A percentile compares a stretch with the other conserved stretches of the same genome.
Evolutionary conservation across 257 asterid genomes (phyloP).

Genomic region (Osmanthus fragrans): DNA sequence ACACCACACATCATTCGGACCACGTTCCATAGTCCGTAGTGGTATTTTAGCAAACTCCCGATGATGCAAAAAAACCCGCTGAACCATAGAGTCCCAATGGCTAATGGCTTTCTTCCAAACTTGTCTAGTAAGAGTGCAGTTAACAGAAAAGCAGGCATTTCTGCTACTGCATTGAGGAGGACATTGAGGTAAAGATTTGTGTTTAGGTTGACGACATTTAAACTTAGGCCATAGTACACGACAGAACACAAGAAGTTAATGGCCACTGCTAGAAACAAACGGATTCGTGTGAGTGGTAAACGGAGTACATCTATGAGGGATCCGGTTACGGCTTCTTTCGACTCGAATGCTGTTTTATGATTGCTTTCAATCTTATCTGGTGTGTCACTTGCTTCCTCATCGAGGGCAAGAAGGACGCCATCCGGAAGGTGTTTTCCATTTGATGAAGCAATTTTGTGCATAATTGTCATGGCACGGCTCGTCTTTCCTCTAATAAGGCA

Average conservation of each 20-base stretch:
- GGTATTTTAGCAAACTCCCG: conserved; percentile 45
- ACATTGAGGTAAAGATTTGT: conserved; percentile 80
- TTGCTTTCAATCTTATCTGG: background rate
- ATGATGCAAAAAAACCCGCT: conserved; percentile 61
- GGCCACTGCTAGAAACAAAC: conserved; percentile 61
- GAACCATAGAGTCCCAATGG: conserved; percentile 73
- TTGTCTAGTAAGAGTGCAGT: conserved; percentile 62
- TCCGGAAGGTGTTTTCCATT: conserved; percentile 56
- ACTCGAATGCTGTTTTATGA: conserved; percentile 12
- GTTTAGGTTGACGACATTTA: conserved; percentile 80
- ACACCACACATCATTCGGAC: conserved; percentile 55
- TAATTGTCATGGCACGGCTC: conserved; percentile 48
- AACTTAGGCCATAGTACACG: conserved; percentile 80
- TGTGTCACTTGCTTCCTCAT: conserved; percentile 39
- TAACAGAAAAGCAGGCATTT: conserved; percentile 72
- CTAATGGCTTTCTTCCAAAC: conserved; percentile 72
- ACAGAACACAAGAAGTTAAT: conserved; percentile 77
- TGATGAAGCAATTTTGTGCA: conserved; percentile 58
- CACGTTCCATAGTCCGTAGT: conserved; percentile 35
- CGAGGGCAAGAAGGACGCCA: conserved; percentile 48
- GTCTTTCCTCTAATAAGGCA: conserved; percentile 63
- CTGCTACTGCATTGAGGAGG: conserved; percentile 67
- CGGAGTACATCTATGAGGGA: conserved; percentile 64
- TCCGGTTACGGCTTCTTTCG: conserved; percentile 45
- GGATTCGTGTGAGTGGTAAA: conserved; percentile 53